These are phyloP conservation scores for Irpex sp. DNA, from an alignment of 1,284 basidiomycete species.

Conservation along the genomic window DNA sequence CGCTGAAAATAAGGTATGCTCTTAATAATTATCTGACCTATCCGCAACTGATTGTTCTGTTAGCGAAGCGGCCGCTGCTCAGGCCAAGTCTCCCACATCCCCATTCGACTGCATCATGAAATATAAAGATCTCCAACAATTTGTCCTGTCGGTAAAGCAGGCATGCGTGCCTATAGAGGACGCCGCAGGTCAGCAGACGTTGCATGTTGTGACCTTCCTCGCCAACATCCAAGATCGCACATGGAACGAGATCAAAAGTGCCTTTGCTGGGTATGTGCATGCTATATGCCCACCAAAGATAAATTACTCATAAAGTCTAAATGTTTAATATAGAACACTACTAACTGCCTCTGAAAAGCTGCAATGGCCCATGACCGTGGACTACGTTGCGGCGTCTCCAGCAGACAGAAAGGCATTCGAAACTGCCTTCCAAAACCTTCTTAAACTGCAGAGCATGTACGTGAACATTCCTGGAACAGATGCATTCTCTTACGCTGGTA, in stretches of 20 bases:
- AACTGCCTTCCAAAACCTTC: conserved; percentile 63
- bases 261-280: conserved; percentile 53
- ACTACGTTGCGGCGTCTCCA: conserved; percentile 47
- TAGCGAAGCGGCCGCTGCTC: conserved; percentile 53
- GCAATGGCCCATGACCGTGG: conserved; percentile 75
- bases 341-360: conserved; percentile 63
- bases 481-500: conserved; percentile 3
- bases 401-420: conserved; percentile 65
- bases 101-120: conserved; percentile 43
- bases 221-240: conserved; percentile 56
- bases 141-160: conserved; percentile 44
- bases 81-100: conserved; percentile 33
- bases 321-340: conserved; percentile 56
- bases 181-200: conserved; percentile 35
- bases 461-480: conserved; percentile 23
- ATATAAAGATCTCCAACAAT: conserved; percentile 57
- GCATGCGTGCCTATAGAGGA: conserved; percentile 43
- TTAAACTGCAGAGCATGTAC: conserved; percentile 72
- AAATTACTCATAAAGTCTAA: not conserved
- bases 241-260: conserved; percentile 68
- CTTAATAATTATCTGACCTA: conserved; percentile 11
- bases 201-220: conserved; percentile 56
- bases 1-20: conserved; percentile 69
- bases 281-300: not conserved
- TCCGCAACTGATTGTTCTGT: not conserved